Conservation (phyloP, 192 early-diverging fungal genomes). For the Piromyces finnis region DNA sequence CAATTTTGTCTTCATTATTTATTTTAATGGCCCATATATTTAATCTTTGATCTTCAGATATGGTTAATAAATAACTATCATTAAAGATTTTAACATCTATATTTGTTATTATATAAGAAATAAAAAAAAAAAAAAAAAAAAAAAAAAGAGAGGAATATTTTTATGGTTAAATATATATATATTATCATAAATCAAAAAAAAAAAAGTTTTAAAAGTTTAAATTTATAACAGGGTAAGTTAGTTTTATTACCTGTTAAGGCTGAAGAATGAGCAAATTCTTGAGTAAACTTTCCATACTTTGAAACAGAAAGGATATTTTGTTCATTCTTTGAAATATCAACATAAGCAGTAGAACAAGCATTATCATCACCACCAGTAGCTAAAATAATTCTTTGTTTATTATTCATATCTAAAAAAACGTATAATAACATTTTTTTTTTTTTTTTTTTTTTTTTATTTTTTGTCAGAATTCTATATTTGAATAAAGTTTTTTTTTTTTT, state of each 20-base stretch:
- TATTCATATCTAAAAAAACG: not conserved
- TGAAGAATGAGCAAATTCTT: conserved; percentile 39
- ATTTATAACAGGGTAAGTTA: too few relatives aligned
- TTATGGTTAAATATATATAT: too few relatives aligned
- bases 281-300: conserved; percentile 5
- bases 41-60: not conserved
- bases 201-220: too few relatives aligned
- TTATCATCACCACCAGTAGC: conserved; percentile 70
- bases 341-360: conserved; percentile 12
- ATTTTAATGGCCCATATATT: not conserved
- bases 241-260: conserved; percentile 35
- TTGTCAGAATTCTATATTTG: too few relatives aligned
- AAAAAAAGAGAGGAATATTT: too few relatives aligned
- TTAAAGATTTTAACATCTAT: not conserved
- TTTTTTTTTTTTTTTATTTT: too few relatives aligned
- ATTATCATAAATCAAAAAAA: too few relatives aligned
- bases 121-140: too few relatives aligned
- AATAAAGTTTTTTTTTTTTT: too few relatives aligned
- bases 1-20: not conserved
- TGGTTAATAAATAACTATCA: not conserved
- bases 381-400: conserved; percentile 7
- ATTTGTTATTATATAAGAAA: too few relatives aligned
- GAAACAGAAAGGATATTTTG: not conserved
- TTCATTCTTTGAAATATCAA: conserved; percentile 6
- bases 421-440: too few relatives aligned